Evolutionary conservation across 768 basidiomycete species (phyloP), one percentile per base, ranked within the genome.

Genomic region (Tricholoma bakamatsutake): DNA sequence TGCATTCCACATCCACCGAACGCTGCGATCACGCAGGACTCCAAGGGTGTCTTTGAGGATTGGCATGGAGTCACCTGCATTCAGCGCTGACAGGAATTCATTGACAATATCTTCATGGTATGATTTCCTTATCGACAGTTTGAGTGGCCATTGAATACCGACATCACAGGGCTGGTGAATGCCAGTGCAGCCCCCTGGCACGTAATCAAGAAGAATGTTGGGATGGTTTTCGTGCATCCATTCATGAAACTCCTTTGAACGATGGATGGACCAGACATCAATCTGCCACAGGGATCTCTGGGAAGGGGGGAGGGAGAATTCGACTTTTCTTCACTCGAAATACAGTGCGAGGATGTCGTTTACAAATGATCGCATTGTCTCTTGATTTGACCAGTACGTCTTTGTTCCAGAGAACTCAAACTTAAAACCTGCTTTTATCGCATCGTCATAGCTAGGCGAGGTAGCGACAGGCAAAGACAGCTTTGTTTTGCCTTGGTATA

Each of bases 91-190:
- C 1, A 67, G 30, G 1, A 68, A 54, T 37, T 73, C 67, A 0
- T 62, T 37, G 1, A 77, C 68, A 33, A 76, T 45, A 50, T 73
- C 68, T 31, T 66, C 58, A 58, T 76, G 73, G 50, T 66, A 65
- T 0, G 69, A 67, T 2, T 59, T 50, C 27, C 65, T 64, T 15
- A 72, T 62, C 5, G 67, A 66, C 4, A 62, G 64, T 55, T 78
- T 78, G 42, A 43, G 5, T 9, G 63, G 62, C 1, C 68, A 61
- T 58, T 77, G 76, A 34, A 74, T 68, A 1, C 74, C 71, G 21
- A 73, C 68, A 60, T 76, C 69, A 35, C 65, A 69, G 9, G 69
- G 67, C 57, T 72, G 71, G 7, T 48, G 55, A 6, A 71, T 51
- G 7, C 62, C 59, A 76, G 76, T 24, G 11, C 42, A 43, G 24